Conservation (phyloP, 768 basidiomycete genomes). For the Gymnopilus dilepis region DNA sequence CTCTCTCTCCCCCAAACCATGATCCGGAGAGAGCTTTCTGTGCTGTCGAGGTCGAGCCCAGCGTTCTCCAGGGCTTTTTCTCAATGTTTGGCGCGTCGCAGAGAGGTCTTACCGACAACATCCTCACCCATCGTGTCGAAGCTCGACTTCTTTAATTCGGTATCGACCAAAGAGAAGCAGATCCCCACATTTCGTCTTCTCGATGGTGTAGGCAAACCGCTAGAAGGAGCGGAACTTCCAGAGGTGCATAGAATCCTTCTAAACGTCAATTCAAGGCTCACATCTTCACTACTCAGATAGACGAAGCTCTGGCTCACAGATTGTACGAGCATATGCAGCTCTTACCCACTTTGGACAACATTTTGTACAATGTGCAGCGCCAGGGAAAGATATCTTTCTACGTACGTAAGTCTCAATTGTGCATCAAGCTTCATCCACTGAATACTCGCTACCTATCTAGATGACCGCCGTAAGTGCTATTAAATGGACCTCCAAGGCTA, state of each 20-base stretch:
- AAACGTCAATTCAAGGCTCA: neutral
- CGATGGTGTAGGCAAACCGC: slow-evolving; percentile 75
- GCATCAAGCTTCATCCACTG: slow-evolving; percentile 1
- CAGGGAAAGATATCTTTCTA: slow-evolving; percentile 95
- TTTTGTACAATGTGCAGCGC: slow-evolving; percentile 90
- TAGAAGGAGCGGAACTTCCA: slow-evolving; percentile 77
- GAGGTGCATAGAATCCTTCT: slow-evolving; percentile 52
- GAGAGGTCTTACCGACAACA: slow-evolving; percentile 44
- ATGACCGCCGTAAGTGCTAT: slow-evolving; percentile 76
- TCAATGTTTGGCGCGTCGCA: slow-evolving; percentile 15
- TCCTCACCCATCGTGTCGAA: slow-evolving; percentile 69
- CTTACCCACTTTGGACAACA: slow-evolving; percentile 83
- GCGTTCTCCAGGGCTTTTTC: slow-evolving; percentile 29
- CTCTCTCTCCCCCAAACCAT: slow-evolving; percentile 34
- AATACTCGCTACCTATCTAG: slow-evolving; percentile 42
- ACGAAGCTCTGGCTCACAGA: slow-evolving; percentile 66
- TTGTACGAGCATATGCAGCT: slow-evolving; percentile 84
- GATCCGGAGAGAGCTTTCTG: slow-evolving; percentile 37
- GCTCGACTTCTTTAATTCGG: slow-evolving; percentile 82
- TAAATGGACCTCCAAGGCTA: neutral
- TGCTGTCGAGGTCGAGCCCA: slow-evolving; percentile 21
- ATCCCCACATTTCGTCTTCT: slow-evolving; percentile 90
- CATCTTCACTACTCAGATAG: slow-evolving; percentile 51
- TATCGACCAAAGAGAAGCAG: slow-evolving; percentile 59
- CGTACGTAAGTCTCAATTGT: slow-evolving; percentile 47